A percentile compares a stretch with the other conserved stretches of the same genome.
phyloP scores from a whole-genome alignment of 1,139 yeast species.

The Lizanozyma gosingica region DNA sequence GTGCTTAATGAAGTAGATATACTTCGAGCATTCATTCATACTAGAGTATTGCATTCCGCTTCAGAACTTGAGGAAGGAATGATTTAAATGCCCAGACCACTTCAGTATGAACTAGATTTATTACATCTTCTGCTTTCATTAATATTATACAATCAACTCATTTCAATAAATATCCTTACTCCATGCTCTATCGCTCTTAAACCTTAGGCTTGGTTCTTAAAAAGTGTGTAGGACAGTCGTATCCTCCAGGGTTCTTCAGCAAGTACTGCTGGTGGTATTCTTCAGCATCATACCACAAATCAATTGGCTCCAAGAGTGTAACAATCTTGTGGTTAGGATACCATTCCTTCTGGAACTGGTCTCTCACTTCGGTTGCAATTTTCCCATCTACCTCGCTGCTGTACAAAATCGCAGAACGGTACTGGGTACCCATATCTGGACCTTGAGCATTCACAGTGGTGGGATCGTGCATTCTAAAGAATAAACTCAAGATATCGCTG shows the following conservation, averaged over 20 bases:
- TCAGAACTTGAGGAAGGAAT: no score
- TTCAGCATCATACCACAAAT: slow-evolving; percentile 83
- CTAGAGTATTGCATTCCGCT: no score
- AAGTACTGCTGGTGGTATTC: slow-evolving; percentile 84
- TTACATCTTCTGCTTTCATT: no score
- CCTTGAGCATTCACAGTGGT: slow-evolving; percentile 60
- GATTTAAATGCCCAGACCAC: no score
- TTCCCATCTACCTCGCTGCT: slow-evolving; percentile 37
- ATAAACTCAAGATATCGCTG: slow-evolving; percentile 66
- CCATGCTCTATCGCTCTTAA: background rate
- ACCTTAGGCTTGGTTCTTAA: slow-evolving; percentile 34
- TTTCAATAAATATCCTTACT: no score
- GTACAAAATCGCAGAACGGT: slow-evolving; percentile 68
- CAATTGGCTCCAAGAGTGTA: slow-evolving; percentile 62
- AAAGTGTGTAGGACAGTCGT: slow-evolving; percentile 84
- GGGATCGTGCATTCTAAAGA: slow-evolving; percentile 83
- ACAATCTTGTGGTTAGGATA: slow-evolving; percentile 37
- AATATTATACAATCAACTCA: no score
- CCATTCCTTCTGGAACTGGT: slow-evolving; percentile 29
- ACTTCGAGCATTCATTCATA: no score
- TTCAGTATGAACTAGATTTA: no score
- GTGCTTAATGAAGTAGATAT: no score
- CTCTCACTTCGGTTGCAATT: slow-evolving; percentile 20
- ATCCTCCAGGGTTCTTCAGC: slow-evolving; percentile 71
- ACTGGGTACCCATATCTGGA: slow-evolving; percentile 76